These are phyloP conservation scores for Verticillium longisporum DNA, from an alignment of 2,329 filamentous ascomycete species.

Conservation along the genomic window DNA sequence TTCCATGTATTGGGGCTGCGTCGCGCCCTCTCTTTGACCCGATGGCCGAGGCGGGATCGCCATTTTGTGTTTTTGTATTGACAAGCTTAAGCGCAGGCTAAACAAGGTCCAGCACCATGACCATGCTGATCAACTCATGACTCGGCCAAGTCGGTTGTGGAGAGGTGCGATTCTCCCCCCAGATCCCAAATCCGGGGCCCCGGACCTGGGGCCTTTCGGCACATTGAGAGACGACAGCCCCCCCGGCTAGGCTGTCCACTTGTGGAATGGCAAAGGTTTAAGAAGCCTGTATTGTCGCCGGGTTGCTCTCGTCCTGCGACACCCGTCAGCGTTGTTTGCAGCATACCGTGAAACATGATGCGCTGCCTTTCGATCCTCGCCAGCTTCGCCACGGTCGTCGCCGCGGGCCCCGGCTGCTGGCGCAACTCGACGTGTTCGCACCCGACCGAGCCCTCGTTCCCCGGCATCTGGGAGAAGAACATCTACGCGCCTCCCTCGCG, in stretches of 20 bases:
- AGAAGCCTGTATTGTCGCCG: neutral
- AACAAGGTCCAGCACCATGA: neutral
- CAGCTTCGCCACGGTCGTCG: neutral
- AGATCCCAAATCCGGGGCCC: neutral
- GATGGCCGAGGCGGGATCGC: neutral
- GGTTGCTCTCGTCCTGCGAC: too few relatives aligned
- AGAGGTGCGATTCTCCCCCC: neutral
- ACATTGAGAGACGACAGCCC: neutral
- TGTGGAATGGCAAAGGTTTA: neutral
- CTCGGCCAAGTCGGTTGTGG: neutral
- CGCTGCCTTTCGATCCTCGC: neutral
- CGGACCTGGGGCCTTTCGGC: neutral
- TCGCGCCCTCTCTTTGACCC: neutral
- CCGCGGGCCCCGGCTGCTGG: constrained; percentile 38
- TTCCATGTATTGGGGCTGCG: neutral
- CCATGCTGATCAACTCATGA: neutral
- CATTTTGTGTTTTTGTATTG: neutral
- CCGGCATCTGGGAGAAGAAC: constrained; percentile 50
- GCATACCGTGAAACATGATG: neutral
- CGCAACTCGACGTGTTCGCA: constrained; percentile 45
- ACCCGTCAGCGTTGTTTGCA: too few relatives aligned
- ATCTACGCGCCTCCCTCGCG: constrained; percentile 49
- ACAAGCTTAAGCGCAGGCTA: neutral
- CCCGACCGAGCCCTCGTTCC: constrained; percentile 41
- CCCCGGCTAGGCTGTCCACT: neutral